phyloP scores from a whole-genome alignment of 768 basidiomycete genomes.

The Fomitopsis serialis region DNA sequence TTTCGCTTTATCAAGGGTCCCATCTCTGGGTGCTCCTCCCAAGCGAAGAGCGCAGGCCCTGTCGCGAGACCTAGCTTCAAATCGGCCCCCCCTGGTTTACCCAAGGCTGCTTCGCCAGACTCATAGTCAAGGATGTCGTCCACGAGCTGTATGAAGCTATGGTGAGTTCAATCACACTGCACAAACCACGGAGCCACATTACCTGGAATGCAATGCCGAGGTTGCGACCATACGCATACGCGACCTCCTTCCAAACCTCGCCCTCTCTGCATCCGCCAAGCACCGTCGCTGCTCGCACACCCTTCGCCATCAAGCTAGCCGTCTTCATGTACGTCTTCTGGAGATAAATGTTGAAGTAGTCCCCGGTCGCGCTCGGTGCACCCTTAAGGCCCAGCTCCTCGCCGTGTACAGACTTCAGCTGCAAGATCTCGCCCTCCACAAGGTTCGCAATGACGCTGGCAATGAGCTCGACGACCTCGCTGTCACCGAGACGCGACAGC shows the following conservation, averaged over 20 bases:
- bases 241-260: constrained; percentile 84
- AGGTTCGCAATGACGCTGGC: constrained; percentile 89
- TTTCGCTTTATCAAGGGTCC: constrained; percentile 74
- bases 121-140: constrained; percentile 96
- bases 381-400: constrained; percentile 29
- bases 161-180: not conserved
- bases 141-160: constrained; percentile 56
- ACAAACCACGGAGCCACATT: not conserved
- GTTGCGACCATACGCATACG: constrained; percentile 88
- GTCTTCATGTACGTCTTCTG: constrained; percentile 93
- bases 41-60: constrained; percentile 81
- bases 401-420: constrained; percentile 52
- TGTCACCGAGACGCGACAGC: constrained; percentile 77
- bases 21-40: constrained; percentile 76
- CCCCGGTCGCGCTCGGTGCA: constrained; percentile 29
- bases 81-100: constrained; percentile 81
- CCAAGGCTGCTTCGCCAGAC: constrained; percentile 62
- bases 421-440: constrained; percentile 94
- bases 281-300: constrained; percentile 78
- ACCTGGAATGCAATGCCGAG: constrained; percentile 96
- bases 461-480: constrained; percentile 90
- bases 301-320: constrained; percentile 87
- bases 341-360: constrained; percentile 74
- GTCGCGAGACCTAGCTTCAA: constrained; percentile 66
- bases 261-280: constrained; percentile 75